Evolutionary conservation across 352 stramenopile species (phyloP).

Genomic region (Phytophthora pisi): DNA sequence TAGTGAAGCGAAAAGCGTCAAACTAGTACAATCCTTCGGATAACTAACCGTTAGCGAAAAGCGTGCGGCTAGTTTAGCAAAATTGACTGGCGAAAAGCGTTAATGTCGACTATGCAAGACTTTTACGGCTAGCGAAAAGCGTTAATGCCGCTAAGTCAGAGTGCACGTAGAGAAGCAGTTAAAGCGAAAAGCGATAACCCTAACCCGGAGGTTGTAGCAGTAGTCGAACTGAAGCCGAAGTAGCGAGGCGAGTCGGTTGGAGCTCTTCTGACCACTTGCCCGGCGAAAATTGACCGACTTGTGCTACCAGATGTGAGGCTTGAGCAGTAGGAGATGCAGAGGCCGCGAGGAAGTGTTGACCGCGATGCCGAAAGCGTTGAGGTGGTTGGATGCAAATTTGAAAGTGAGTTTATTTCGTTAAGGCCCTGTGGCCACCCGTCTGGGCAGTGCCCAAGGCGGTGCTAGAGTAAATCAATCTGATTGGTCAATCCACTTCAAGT

Average conservation of each 20-base stretch:
- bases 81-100: slow-evolving; percentile 1
- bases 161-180: not conserved
- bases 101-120: not conserved
- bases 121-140: slow-evolving; percentile 2
- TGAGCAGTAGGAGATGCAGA: too few species aligned
- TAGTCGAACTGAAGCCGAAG: slow-evolving; percentile 1
- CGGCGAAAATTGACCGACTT: too few species aligned
- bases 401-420: not conserved
- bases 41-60: slow-evolving; percentile 1
- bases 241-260: not conserved
- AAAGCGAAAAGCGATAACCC: not conserved
- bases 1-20: not conserved
- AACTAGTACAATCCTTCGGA: slow-evolving; percentile 1
- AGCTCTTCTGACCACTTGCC: too few species aligned
- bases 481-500: slow-evolving; percentile 1
- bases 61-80: not conserved
- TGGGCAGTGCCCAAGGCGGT: not conserved
- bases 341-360: too few species aligned
- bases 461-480: not conserved
- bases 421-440: not conserved
- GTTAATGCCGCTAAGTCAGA: slow-evolving; percentile 3
- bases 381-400: not conserved
- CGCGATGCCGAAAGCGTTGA: too few species aligned
- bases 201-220: not conserved
- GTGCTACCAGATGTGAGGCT: too few species aligned